Percentiles rank a stretch among this genome's conserved stretches.
phyloP scores from a whole-genome alignment of 331 rosid genomes.

The Malus hybrid region DNA sequence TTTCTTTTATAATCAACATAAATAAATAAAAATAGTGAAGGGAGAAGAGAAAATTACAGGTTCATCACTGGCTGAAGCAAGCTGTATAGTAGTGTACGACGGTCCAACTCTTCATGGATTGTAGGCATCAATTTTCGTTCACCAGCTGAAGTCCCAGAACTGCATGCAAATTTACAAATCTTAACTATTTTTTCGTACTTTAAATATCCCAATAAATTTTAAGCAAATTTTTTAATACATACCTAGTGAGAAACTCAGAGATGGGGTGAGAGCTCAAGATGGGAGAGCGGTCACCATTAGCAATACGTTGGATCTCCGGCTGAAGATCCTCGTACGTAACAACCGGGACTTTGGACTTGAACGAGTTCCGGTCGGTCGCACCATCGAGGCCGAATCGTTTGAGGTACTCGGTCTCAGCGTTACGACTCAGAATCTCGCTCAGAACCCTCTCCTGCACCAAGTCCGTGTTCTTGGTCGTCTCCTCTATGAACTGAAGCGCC shows the following conservation, averaged over 20 bases:
- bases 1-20: not conserved
- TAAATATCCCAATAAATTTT: not conserved
- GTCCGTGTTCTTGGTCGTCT: conserved; percentile 57
- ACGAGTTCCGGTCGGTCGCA: conserved; percentile 56
- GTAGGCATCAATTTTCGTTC: conserved; percentile 92
- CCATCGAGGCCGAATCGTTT: conserved; percentile 45
- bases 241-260: conserved; percentile 96
- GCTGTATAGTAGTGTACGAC: conserved; percentile 69
- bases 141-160: conserved; percentile 96
- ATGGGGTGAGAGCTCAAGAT: conserved; percentile 61
- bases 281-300: conserved; percentile 77
- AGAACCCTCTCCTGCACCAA: conserved; percentile 38
- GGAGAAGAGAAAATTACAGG: conserved; percentile 21
- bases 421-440: conserved; percentile 49
- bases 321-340: conserved; percentile 71
- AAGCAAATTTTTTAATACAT: not conserved
- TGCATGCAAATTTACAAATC: conserved; percentile 13
- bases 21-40: not conserved
- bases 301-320: conserved; percentile 75
- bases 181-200: not conserved
- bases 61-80: conserved; percentile 92
- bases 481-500: conserved; percentile 58
- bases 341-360: conserved; percentile 67
- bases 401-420: conserved; percentile 65
- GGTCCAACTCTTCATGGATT: conserved; percentile 66